Evolutionary conservation across 176 grass and related monocot species (phyloP).

Genomic region (Panicum miliaceum): DNA sequence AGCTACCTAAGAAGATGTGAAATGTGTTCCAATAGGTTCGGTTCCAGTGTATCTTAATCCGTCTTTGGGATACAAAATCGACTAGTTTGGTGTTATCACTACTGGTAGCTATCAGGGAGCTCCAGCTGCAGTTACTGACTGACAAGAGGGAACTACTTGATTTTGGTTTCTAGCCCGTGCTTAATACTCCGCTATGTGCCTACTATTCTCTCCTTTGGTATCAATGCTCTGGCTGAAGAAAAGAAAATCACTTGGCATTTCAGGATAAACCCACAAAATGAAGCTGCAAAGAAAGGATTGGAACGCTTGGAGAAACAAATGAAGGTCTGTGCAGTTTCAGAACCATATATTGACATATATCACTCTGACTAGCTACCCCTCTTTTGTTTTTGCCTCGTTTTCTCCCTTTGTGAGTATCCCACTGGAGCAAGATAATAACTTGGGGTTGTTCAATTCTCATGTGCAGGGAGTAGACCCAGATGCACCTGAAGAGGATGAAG

Average conservation of each 20-base stretch:
- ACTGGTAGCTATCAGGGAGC: background rate
- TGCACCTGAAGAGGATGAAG: slow-evolving; percentile 88
- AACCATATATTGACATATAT: background rate
- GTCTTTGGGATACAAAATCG: slow-evolving; percentile 1
- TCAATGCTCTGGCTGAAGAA: slow-evolving; percentile 13
- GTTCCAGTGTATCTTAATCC: slow-evolving; percentile 13
- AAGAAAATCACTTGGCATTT: slow-evolving; percentile 1
- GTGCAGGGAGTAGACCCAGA: slow-evolving; percentile 91
- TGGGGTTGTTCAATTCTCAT: background rate
- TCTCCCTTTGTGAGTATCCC: background rate
- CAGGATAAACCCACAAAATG: slow-evolving; percentile 95
- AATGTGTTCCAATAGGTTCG: background rate
- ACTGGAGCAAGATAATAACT: background rate
- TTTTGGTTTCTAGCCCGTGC: background rate
- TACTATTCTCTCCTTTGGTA: background rate
- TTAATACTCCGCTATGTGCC: background rate
- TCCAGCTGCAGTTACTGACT: background rate
- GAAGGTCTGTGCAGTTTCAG: slow-evolving; percentile 65
- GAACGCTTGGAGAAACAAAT: slow-evolving; percentile 98
- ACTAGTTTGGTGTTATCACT: background rate
- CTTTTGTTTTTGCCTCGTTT: slow-evolving; percentile 2
- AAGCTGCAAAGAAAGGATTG: slow-evolving; percentile 93
- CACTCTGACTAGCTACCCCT: background rate
- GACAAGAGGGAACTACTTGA: background rate
- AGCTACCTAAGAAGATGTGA: slow-evolving; percentile 3